Percentiles rank a stretch among this genome's conserved stretches.
Evolutionary conservation across 1,139 yeast genomes (phyloP).

Genomic region (Saccharomycopsis phalli): DNA sequence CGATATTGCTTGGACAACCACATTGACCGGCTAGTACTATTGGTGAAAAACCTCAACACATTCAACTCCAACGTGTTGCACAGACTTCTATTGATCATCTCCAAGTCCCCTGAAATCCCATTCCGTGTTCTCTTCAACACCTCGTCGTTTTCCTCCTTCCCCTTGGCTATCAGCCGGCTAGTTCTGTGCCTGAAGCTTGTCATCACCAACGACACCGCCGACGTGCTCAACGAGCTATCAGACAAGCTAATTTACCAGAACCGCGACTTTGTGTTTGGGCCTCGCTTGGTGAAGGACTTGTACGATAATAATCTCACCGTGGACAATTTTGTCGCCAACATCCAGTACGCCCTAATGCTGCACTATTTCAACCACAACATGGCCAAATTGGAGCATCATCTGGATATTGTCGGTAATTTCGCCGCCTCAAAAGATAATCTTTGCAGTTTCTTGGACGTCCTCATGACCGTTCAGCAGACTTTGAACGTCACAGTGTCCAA

Average conservation of each 20-base stretch:
- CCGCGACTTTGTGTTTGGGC: constrained; percentile 18
- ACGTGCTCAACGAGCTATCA: constrained; percentile 20
- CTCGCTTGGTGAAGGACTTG: constrained; percentile 5
- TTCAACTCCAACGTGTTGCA: constrained; percentile 22
- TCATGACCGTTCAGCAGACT: constrained; percentile 10
- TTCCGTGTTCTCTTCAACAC: constrained; percentile 24
- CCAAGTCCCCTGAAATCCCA: constrained; percentile 22
- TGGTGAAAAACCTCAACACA: constrained; percentile 25
- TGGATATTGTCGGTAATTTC: too few species aligned
- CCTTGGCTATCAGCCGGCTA: constrained; percentile 22
- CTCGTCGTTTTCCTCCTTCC: constrained; percentile 17
- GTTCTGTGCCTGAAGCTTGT: constrained; percentile 22
- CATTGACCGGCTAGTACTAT: constrained; percentile 24
- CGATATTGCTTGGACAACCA: constrained; percentile 23
- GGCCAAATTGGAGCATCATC: too few species aligned
- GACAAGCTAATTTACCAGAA: too few species aligned
- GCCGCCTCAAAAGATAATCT: too few species aligned
- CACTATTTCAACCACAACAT: constrained; percentile 49
- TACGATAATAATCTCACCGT: constrained; percentile 11
- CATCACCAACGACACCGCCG: constrained; percentile 19
- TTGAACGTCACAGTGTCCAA: too few species aligned
- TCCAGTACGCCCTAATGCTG: constrained; percentile 47
- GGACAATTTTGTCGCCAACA: constrained; percentile 32
- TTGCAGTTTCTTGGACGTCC: constrained; percentile 7
- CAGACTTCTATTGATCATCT: constrained; percentile 21